phyloP scores from a whole-genome alignment of 108 stramenopile genomes.

The Pseudonitzschia delicatissima region DNA sequence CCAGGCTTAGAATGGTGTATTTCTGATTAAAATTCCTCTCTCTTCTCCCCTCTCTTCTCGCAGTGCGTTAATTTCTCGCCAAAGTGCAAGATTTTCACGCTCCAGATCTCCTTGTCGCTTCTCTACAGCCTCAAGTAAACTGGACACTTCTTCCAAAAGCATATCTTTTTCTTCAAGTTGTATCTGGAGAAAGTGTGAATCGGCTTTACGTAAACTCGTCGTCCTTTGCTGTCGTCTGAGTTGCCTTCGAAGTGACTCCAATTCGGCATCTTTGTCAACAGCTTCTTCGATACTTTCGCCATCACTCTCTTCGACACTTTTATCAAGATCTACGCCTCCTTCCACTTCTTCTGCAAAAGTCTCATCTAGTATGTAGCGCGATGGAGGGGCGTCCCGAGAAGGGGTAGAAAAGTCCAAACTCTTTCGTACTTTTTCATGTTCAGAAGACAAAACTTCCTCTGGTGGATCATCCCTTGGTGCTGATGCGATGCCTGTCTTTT shows the following conservation, averaged over 20 bases:
- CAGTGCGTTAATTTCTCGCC: slow-evolving; percentile 6
- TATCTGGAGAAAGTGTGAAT: slow-evolving; percentile 63
- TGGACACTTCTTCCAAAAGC: slow-evolving; percentile 67
- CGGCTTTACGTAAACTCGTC: slow-evolving; percentile 66
- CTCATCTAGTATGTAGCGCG: not conserved
- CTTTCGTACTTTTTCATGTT: not conserved
- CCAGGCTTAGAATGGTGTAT: too few species aligned
- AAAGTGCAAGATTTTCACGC: slow-evolving; percentile 45
- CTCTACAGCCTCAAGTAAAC: slow-evolving; percentile 69
- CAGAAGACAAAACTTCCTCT: not conserved
- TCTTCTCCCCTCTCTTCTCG: slow-evolving; percentile 2
- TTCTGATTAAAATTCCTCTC: too few species aligned
- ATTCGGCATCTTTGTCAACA: slow-evolving; percentile 47
- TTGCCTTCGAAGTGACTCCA: slow-evolving; percentile 61
- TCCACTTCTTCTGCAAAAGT: slow-evolving; percentile 10
- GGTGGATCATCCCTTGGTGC: not conserved
- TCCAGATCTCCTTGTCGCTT: slow-evolving; percentile 66
- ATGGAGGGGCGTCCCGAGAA: not conserved
- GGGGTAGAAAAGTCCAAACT: slow-evolving; percentile 22
- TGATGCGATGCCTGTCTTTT: slow-evolving; percentile 43
- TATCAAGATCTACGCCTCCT: not conserved
- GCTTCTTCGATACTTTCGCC: not conserved
- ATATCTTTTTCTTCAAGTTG: slow-evolving; percentile 75
- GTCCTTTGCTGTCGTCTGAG: slow-evolving; percentile 57
- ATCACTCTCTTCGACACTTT: not conserved